These are phyloP conservation scores for Pezicula rhizophila DNA, from an alignment of 2,329 filamentous ascomycete species.

Conservation along the genomic window DNA sequence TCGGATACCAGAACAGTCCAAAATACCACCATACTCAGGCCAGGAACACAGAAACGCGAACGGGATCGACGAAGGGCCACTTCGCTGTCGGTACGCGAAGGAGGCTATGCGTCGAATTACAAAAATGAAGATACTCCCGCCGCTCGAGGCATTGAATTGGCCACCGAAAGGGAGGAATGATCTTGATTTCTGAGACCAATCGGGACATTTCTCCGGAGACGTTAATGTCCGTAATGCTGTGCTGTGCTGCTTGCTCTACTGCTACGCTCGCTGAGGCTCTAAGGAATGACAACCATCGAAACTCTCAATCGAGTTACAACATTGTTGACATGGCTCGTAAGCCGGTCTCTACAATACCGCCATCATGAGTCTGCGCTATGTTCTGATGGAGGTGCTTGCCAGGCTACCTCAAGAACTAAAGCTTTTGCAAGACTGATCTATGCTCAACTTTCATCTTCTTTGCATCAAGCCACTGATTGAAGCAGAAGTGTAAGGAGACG, in stretches of 20 bases:
- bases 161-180: no score
- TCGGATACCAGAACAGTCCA: no score
- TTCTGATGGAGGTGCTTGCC: constrained; percentile 42
- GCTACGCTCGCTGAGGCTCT: constrained; percentile 46
- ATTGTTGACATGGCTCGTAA: not conserved
- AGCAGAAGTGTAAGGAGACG: constrained; percentile 33
- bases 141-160: no score
- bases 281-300: no score
- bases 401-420: constrained; percentile 40
- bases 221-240: constrained; percentile 7
- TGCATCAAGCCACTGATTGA: constrained; percentile 25
- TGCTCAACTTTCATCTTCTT: constrained; percentile 50
- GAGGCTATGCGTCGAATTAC: no score
- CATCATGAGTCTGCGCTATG: constrained; percentile 27
- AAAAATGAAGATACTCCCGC: no score
- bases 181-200: no score
- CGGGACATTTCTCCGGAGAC: no score
- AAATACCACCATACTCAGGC: no score
- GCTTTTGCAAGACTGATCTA: constrained; percentile 44
- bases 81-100: no score
- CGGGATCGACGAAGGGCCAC: no score
- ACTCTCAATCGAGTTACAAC: not conserved
- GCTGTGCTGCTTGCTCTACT: constrained; percentile 37
- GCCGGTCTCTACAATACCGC: constrained; percentile 4
- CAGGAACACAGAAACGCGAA: no score